These are phyloP conservation scores for Adansonia gregorii DNA, from an alignment of 441 rosid species.

Conservation along the genomic window DNA sequence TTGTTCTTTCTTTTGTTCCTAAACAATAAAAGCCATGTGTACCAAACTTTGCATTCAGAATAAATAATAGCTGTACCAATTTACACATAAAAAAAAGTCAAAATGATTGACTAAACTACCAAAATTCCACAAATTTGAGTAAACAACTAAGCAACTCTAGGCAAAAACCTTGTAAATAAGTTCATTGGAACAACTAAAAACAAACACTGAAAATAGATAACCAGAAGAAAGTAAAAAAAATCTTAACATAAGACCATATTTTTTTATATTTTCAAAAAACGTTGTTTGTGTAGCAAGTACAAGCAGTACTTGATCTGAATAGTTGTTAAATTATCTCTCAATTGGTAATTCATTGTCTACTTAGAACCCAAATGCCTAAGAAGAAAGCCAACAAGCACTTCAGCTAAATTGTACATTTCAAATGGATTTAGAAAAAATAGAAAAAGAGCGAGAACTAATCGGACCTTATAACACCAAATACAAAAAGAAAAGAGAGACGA, in stretches of 20 bases:
- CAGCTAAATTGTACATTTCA: not conserved
- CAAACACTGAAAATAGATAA: not conserved
- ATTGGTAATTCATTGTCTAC: constrained; percentile 97
- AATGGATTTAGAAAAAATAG: too few relatives aligned
- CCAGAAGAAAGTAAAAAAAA: not conserved
- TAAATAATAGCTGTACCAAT: too few relatives aligned
- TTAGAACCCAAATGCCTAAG: constrained; percentile 95
- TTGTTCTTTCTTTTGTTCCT: too few relatives aligned
- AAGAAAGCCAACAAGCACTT: constrained; percentile 21
- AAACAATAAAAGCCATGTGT: too few relatives aligned
- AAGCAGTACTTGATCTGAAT: constrained; percentile 79
- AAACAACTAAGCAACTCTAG: not conserved
- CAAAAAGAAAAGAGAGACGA: too few relatives aligned
- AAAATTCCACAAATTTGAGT: not conserved
- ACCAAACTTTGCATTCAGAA: too few relatives aligned
- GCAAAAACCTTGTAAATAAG: not conserved
- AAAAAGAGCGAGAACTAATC: too few relatives aligned
- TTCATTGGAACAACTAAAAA: not conserved
- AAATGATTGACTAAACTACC: not conserved
- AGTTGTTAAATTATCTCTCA: constrained; percentile 96
- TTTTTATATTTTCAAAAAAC: not conserved
- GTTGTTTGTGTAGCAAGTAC: constrained; percentile 26
- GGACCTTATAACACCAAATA: too few relatives aligned
- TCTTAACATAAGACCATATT: not conserved
- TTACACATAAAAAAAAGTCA: too few relatives aligned